These are phyloP conservation scores for Ilex asprella DNA, from an alignment of 257 asterid species.

Conservation along the genomic window DNA sequence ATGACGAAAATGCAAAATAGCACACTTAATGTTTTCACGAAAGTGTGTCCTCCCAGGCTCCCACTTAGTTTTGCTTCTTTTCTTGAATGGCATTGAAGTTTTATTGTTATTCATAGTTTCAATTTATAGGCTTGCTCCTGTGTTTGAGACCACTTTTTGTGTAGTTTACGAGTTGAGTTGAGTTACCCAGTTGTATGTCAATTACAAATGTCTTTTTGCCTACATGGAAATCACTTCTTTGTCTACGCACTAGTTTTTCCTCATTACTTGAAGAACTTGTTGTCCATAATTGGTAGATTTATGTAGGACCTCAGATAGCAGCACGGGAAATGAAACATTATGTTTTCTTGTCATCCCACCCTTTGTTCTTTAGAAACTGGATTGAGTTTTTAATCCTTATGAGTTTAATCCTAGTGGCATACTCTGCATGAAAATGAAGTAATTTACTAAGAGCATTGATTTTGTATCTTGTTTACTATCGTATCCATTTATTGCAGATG, in stretches of 20 bases:
- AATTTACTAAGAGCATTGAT: no score
- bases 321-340: no score
- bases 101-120: not conserved
- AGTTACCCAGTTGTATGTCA: not conserved
- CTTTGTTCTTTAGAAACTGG: no score
- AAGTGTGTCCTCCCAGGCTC: not conserved
- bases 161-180: no score
- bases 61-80: not conserved
- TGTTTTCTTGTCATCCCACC: no score
- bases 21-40: not conserved
- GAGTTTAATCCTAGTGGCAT: no score
- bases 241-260: not conserved
- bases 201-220: not conserved
- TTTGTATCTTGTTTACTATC: not conserved
- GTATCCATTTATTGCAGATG: constrained; percentile 43
- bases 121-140: not conserved
- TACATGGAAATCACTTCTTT: not conserved
- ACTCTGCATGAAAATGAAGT: no score
- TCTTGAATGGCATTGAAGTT: not conserved
- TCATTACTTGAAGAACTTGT: not conserved
- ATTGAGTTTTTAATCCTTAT: no score
- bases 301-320: no score
- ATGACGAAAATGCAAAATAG: not conserved
- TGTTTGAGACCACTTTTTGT: no score
- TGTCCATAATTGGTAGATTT: not conserved